Evolutionary conservation across 352 stramenopile species (phyloP), one percentile per base, ranked within the genome.

Genomic region (Globisporangium radiosum): DNA sequence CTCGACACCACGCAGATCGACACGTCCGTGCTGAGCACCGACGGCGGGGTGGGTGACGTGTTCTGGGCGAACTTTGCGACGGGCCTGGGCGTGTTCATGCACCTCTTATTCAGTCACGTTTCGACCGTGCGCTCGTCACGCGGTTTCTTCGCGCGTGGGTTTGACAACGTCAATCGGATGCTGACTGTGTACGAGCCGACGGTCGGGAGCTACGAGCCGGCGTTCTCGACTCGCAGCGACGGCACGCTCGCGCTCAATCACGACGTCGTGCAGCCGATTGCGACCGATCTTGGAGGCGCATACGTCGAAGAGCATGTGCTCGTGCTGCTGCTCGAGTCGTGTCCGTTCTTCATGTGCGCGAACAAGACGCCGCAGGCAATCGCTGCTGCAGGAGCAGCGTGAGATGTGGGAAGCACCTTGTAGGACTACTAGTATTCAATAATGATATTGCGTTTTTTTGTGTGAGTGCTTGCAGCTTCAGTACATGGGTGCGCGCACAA

Each of bases 141-240:
- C n/a, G 80, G 80, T 7, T 85, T 90, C 49, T 85, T 90, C 65
- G 66, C 64, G 7, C 77, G 77, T 19, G 81, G 81, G 5, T 92
- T 92, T 64, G 77, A 89, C 53, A 79, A 90, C 43, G 76, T 82
- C 67, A 88, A 88, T 55, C 71, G 67, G 4, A 43, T 90, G 25
- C 70, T 87, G 39, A 77, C 66, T 11, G 68, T 83, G 10, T 84
- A 73, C 48, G 57, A 81, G 52, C 59, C 59, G 1, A 33, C 15
- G 25, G 15, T 51, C 8, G 52, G n/a, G 44, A 19, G 47, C 10
- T 43, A 53, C 5, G 14, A 56, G 3, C 14, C 47, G 4, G 45
- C 52, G 11, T 17, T 56, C 14, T 14, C 11, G 45, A 9, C 8
- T 9, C n/a, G 8, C 17, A n/a, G 8, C n/a, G 45, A 49, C 45